Percentiles rank a stretch among this genome's conserved stretches.
These are phyloP conservation scores for Mortierella sp. DNA, from an alignment of 371 early-diverging fungal species.

Conservation along the genomic window DNA sequence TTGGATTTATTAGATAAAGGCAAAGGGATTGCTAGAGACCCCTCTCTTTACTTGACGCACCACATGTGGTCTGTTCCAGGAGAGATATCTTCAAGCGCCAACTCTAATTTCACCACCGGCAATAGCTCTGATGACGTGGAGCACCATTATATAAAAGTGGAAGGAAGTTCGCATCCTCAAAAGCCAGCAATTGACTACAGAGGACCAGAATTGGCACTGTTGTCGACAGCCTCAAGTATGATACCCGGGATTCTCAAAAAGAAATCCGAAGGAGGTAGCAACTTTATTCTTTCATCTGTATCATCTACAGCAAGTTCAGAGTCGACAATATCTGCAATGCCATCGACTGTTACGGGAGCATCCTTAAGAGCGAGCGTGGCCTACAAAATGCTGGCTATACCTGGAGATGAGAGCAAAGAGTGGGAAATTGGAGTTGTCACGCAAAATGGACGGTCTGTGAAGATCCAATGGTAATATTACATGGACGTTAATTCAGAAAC, in stretches of 20 bases:
- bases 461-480: slow-evolving; percentile 14
- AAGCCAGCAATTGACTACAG: not conserved
- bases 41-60: slow-evolving; percentile 20
- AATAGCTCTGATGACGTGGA: not conserved
- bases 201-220: not conserved
- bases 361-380: slow-evolving; percentile 28
- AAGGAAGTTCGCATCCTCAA: not conserved
- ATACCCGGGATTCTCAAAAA: not conserved
- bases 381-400: slow-evolving; percentile 11
- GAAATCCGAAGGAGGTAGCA: not conserved
- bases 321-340: not conserved
- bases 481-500: not conserved
- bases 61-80: not conserved
- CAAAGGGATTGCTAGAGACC: slow-evolving; percentile 18
- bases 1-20: slow-evolving; percentile 27
- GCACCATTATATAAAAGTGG: not conserved
- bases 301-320: not conserved
- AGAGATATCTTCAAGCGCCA: not conserved
- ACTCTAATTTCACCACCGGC: not conserved
- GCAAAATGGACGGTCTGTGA: slow-evolving; percentile 22
- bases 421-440: slow-evolving; percentile 32
- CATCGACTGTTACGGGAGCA: slow-evolving; percentile 6
- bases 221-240: slow-evolving; percentile 6
- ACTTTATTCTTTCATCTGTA: not conserved
- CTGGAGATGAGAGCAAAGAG: slow-evolving; percentile 19